Evolutionary conservation across 2,329 filamentous ascomycete species (phyloP).

Genomic region (Claviceps fusiformis): DNA sequence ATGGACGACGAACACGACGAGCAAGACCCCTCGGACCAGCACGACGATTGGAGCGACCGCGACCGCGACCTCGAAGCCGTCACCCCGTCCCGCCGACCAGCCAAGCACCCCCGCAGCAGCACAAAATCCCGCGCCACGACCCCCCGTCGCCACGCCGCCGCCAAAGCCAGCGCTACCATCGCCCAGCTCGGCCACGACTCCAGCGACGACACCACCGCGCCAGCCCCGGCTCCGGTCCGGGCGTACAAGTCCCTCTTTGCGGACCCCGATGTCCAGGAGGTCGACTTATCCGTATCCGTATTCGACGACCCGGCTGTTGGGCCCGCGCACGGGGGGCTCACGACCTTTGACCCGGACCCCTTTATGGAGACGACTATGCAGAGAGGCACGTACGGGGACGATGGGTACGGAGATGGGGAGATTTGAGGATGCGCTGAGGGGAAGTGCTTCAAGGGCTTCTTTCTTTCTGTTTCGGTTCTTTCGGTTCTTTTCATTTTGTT

Average conservation of each 20-base stretch:
- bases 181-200: conserved; percentile 15
- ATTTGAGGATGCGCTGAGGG: conserved; percentile 11
- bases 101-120: conserved; percentile 9
- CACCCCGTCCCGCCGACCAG: conserved; percentile 23
- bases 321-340: neutral
- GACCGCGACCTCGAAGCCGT: conserved; percentile 11
- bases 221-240: neutral
- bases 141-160: conserved; percentile 19
- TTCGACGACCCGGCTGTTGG: neutral
- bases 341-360: neutral
- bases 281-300: no score
- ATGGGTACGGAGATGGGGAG: conserved; percentile 22
- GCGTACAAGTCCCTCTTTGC: conserved; percentile 5
- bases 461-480: no score
- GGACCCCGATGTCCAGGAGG: neutral
- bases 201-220: conserved; percentile 8
- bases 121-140: conserved; percentile 11
- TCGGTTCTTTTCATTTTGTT: no score
- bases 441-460: no score
- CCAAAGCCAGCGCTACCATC: conserved; percentile 21
- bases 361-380: conserved; percentile 1
- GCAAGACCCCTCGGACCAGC: neutral
- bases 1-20: conserved; percentile 13
- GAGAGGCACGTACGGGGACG: conserved; percentile 1
- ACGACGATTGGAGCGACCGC: neutral